These are phyloP conservation scores for Pseudogymnoascus verrucosus DNA, from an alignment of 2,329 filamentous ascomycete genomes.

Conservation along the genomic window DNA sequence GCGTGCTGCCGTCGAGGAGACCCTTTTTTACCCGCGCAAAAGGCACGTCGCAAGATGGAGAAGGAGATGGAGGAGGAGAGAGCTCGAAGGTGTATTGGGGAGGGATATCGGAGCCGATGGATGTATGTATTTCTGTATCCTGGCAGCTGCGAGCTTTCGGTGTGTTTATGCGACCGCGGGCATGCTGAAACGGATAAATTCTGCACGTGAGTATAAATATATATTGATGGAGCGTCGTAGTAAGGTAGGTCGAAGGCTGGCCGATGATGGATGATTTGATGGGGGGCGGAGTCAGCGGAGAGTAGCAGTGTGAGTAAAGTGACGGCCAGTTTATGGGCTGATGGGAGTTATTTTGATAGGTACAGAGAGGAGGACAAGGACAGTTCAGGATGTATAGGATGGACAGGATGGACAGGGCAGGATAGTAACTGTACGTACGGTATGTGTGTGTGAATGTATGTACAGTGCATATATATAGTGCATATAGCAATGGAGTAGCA, in stretches of 20 bases:
- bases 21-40: background rate
- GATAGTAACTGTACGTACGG: background rate
- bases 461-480: too few species aligned
- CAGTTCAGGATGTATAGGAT: too few species aligned
- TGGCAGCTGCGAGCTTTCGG: background rate
- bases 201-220: slow-evolving; percentile 7
- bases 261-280: background rate
- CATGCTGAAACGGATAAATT: background rate
- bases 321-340: background rate
- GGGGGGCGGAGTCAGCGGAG: background rate
- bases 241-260: background rate
- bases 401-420: background rate
- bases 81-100: background rate
- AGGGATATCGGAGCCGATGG: background rate
- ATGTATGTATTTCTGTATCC: background rate
- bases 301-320: background rate
- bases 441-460: too few species aligned
- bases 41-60: background rate
- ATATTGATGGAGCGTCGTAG: background rate
- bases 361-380: background rate
- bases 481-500: too few species aligned
- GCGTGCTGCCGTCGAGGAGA: background rate
- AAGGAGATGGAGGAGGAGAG: background rate
- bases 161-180: background rate
- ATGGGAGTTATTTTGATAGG: background rate